phyloP scores from a whole-genome alignment of 2,329 filamentous ascomycete species.

The Chaetomiaceae sp. region DNA sequence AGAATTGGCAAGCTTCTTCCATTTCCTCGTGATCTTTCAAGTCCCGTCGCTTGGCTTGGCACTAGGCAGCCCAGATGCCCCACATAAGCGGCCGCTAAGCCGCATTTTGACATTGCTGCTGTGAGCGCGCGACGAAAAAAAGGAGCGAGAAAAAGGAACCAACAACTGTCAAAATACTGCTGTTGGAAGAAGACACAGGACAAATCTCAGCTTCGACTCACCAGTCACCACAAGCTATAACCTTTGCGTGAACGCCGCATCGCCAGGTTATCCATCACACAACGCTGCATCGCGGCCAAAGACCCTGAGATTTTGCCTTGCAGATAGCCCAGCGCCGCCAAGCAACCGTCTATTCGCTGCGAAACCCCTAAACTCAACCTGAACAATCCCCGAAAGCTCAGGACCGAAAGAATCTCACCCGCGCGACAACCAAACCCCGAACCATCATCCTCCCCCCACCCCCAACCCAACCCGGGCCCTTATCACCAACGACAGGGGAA shows the following conservation, averaged over 20 bases:
- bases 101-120: not conserved
- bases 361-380: constrained; percentile 14
- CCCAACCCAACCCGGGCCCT: not conserved
- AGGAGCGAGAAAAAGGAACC: not conserved
- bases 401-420: constrained; percentile 1
- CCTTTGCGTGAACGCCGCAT: not conserved
- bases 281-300: not conserved
- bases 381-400: constrained; percentile 6
- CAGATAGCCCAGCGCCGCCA: constrained; percentile 1
- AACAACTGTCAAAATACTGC: not conserved
- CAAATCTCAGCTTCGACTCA: not conserved
- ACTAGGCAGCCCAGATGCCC: constrained; percentile 6
- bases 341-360: not conserved
- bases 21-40: too few relatives aligned
- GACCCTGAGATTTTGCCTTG: not conserved
- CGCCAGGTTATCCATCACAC: too few relatives aligned
- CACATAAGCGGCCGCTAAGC: constrained; percentile 13
- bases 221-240: not conserved
- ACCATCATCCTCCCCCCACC: not conserved
- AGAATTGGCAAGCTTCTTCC: too few relatives aligned
- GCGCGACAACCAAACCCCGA: constrained; percentile 1
- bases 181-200: not conserved
- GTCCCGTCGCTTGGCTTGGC: too few relatives aligned
- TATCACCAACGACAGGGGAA: not conserved
- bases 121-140: constrained; percentile 1